Base-by-base conservation (phyloP, 2,329 filamentous ascomycete species). In the Monosporascus sp. region DNA sequence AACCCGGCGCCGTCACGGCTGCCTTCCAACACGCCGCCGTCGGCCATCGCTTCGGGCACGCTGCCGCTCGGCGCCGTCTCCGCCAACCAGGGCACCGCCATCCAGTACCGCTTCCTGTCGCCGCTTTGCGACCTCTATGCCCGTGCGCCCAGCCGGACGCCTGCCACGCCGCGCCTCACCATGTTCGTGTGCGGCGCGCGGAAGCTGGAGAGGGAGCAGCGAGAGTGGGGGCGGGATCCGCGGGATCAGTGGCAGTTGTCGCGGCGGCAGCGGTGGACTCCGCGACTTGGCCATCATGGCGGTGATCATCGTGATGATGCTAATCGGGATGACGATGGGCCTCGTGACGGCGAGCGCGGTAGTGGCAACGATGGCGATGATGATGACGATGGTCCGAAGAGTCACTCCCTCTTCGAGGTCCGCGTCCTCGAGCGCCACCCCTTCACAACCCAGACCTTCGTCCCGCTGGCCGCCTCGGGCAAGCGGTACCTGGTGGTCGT, bases 371-470 rank as follows among this genome's bases (percentile, higher is more conserved):
- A 35, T 35, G 31, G 31, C 31, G 31, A 14, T 35, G 31, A 2
- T 9, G 31, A 35, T 35, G 31, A 35, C 11, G 31, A 35, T 1
- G 31, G 31, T 5, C 31, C 31, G 9, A 35, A 35, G 31, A 35
- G 31, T 14, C 31, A 35, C 31, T 14, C 31, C 2, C 55, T 80
- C 4, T 89, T 96, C 66, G 75, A 81, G 46, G 79, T 97, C 51
- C 72, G 73, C 20, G 82, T 96, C 53, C 81, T 97, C 31, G 94
- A 99, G 70, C 80, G 94, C 39, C 94, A 99, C 70, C 93, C 94
- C 0, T 97, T 85, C 71, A 97, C 94, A 1, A 89, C 89, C 1
- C 94, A 99, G 74, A 96, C 91, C 0, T 97, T 99, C 70, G 80
- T 89, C 44, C 94, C 94, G 0, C 75, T 97, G 49, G 53, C 73